phyloP scores from a whole-genome alignment of 129 eudicot genomes.

The Rutidosis leptorrhynchoides region DNA sequence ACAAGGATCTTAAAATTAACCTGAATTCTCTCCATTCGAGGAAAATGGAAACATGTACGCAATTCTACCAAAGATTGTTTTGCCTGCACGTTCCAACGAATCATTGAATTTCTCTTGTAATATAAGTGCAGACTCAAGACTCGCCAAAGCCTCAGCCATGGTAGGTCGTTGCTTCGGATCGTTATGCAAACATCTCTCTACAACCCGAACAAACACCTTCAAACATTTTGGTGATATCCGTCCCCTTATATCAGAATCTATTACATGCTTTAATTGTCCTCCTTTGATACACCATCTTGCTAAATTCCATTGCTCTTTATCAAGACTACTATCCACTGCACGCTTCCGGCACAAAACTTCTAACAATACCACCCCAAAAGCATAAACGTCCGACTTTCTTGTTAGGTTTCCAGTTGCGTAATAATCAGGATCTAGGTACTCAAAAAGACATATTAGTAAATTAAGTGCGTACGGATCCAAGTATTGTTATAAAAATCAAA shows the following conservation, averaged over 20 bases:
- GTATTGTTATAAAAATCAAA: too few relatives aligned
- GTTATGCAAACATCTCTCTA: slow-evolving; percentile 25
- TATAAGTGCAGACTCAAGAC: background rate
- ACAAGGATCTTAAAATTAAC: background rate
- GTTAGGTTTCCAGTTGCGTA: slow-evolving; percentile 20
- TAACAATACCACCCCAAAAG: slow-evolving; percentile 44
- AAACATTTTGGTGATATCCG: slow-evolving; percentile 26
- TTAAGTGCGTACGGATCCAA: too few relatives aligned
- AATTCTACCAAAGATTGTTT: slow-evolving; percentile 5
- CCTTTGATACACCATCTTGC: slow-evolving; percentile 20
- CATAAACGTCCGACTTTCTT: slow-evolving; percentile 13
- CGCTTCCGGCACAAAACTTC: slow-evolving; percentile 46
- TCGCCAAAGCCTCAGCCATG: slow-evolving; percentile 20
- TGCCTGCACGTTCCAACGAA: slow-evolving; percentile 7
- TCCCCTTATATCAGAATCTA: slow-evolving; percentile 22
- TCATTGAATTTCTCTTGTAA: slow-evolving; percentile 5
- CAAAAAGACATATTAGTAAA: too few relatives aligned
- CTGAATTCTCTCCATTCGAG: background rate
- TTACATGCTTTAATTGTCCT: slow-evolving; percentile 5
- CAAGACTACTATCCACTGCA: slow-evolving; percentile 35
- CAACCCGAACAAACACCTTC: slow-evolving; percentile 23
- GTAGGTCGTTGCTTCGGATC: slow-evolving; percentile 12
- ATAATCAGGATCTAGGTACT: too few relatives aligned
- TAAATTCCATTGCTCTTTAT: slow-evolving; percentile 15
- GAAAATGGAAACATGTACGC: background rate